phyloP scores from a whole-genome alignment of 2,329 filamentous ascomycete species.

The Cladophialophora chaetospira region DNA sequence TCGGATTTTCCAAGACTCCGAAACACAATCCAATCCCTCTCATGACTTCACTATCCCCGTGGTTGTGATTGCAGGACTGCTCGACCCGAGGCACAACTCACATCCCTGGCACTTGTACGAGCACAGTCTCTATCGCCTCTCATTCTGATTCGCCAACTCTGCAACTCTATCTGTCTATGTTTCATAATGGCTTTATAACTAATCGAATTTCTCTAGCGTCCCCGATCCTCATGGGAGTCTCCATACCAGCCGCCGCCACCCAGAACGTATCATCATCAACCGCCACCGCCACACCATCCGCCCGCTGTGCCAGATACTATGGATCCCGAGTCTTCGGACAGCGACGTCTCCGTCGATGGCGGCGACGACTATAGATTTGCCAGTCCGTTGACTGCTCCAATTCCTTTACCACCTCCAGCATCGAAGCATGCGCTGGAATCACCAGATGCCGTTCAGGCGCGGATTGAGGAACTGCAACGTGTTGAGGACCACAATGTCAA shows the following conservation, averaged over 20 bases:
- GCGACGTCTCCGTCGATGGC: conserved; percentile 30
- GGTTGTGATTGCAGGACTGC: not conserved
- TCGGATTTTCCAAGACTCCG: conserved; percentile 7
- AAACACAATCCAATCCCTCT: not conserved
- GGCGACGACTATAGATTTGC: conserved; percentile 23
- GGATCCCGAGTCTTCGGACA: conserved; percentile 32
- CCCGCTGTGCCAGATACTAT: conserved; percentile 19
- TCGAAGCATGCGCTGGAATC: conserved; percentile 31
- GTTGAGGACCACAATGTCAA: conserved; percentile 32
- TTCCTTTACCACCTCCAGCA: conserved; percentile 29
- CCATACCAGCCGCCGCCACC: conserved; percentile 13
- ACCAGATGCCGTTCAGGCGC: conserved; percentile 27
- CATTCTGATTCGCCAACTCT: conserved; percentile 11
- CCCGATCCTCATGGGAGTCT: conserved; percentile 27
- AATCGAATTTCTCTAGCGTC: conserved; percentile 26
- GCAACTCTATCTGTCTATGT: conserved; percentile 1
- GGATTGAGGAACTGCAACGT: conserved; percentile 27
- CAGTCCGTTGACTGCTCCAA: conserved; percentile 24
- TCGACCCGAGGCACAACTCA: not conserved
- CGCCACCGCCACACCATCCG: conserved; percentile 15
- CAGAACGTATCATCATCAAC: conserved; percentile 16
- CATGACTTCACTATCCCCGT: not conserved
- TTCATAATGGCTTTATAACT: conserved; percentile 16
- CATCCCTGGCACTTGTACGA: not conserved
- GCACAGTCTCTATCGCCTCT: not conserved